A percentile compares a stretch with the other conserved stretches of the same genome.
These are phyloP conservation scores for Mitragyna speciosa DNA, from an alignment of 257 asterid species.

Conservation along the genomic window DNA sequence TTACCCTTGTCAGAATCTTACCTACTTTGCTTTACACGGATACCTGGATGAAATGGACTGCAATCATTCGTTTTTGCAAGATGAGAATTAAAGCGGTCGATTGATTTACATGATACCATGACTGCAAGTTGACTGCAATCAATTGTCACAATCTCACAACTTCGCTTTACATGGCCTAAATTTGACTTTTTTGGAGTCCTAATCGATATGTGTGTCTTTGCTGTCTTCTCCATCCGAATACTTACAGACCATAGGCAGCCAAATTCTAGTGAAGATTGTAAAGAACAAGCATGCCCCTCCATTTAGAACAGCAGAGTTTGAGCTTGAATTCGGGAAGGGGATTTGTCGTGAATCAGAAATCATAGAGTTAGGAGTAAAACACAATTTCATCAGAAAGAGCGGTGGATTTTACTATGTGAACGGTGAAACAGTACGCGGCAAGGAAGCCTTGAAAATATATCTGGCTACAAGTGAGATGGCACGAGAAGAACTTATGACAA, in stretches of 20 bases:
- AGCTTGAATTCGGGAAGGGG: constrained; percentile 89
- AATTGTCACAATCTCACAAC: neutral
- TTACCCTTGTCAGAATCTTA: neutral
- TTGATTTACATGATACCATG: neutral
- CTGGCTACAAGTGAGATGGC: constrained; percentile 42
- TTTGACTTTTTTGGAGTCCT: neutral
- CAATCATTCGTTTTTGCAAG: neutral
- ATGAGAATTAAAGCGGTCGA: neutral
- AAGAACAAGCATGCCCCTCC: constrained; percentile 98
- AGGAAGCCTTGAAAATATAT: constrained; percentile 59
- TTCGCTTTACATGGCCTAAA: neutral
- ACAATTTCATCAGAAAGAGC: constrained; percentile 54
- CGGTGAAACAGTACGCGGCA: constrained; percentile 47
- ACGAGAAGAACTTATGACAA: constrained; percentile 56
- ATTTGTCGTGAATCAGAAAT: constrained; percentile 70
- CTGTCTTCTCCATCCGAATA: neutral
- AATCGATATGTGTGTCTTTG: neutral
- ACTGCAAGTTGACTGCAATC: neutral
- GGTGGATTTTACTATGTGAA: constrained; percentile 39
- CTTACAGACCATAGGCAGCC: constrained; percentile 75
- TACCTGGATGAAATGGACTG: neutral
- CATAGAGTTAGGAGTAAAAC: constrained; percentile 70
- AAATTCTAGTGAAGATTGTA: constrained; percentile 80
- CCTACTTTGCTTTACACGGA: neutral
- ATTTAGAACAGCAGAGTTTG: constrained; percentile 70